Evolutionary conservation across 2,329 filamentous ascomycete genomes (phyloP).

Genomic region (Arachnomyces sp.): DNA sequence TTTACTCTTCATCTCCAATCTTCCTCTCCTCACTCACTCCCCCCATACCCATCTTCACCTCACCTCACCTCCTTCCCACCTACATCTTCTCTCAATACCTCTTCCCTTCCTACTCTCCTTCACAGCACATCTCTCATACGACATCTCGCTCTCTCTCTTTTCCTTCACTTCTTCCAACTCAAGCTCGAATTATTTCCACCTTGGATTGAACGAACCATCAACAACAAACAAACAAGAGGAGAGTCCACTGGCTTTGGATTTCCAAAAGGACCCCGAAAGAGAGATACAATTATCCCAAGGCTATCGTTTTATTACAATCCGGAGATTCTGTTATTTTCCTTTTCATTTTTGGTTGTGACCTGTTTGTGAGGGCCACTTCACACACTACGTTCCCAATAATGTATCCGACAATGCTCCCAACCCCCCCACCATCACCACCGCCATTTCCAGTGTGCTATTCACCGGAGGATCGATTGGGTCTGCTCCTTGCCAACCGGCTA

Average conservation of each 20-base stretch:
- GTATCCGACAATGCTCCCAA: slow-evolving; percentile 39
- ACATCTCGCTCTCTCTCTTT: slow-evolving; percentile 9
- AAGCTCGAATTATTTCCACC: slow-evolving; percentile 41
- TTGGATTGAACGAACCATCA: slow-evolving; percentile 9
- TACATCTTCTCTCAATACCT: slow-evolving; percentile 7
- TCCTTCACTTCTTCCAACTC: slow-evolving; percentile 10
- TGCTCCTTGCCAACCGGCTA: slow-evolving; percentile 71
- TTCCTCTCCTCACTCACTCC: neutral
- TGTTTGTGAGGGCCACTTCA: slow-evolving; percentile 13
- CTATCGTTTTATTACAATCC: neutral
- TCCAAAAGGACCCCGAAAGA: neutral
- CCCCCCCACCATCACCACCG: slow-evolving; percentile 36
- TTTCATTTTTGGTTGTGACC: slow-evolving; percentile 17
- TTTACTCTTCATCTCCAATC: slow-evolving; percentile 2
- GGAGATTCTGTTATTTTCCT: slow-evolving; percentile 12
- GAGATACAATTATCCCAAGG: neutral
- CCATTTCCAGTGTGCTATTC: slow-evolving; percentile 45
- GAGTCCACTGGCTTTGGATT: slow-evolving; percentile 4
- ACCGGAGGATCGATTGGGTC: slow-evolving; percentile 80
- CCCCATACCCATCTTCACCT: slow-evolving; percentile 1
- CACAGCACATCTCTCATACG: too few relatives aligned
- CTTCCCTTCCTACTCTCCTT: slow-evolving; percentile 14
- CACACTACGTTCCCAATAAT: slow-evolving; percentile 21
- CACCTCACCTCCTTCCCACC: slow-evolving; percentile 2
- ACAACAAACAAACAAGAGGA: slow-evolving; percentile 10